Base-by-base conservation (phyloP, 331 rosid genomes). In the Rhamnella rubrinervis region DNA sequence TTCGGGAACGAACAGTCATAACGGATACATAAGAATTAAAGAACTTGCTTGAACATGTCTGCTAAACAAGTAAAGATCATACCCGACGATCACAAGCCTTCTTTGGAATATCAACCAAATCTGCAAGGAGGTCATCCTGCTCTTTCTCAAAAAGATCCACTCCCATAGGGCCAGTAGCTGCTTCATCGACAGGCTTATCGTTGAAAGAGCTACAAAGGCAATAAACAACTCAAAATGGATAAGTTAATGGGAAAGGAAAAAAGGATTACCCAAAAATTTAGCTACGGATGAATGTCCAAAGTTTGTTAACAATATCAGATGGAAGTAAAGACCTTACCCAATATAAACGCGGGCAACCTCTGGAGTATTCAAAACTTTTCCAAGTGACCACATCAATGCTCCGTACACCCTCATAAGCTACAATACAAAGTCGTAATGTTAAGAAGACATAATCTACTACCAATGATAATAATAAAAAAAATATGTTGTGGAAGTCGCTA, bases 381-480 rank as follows among this genome's bases (percentile, higher is more conserved):
- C 97, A 40, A 95, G 71, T 2, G 97, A 95, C 98, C 98, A 95
- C 99, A 95, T 95, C 80, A 95, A 77, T 1, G 97, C 99, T 79
- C 96, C 97, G 77, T 91, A 95, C 17, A 95, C 96, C 77, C 99
- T 89, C 99, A 95, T 95, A 56, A 95, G 88, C 99, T 95, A 56
- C 41, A 75, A 59, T 15, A 21, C 11, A 53, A 31, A 9, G 38
- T 20, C 51, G 58, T 40, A 7, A 57, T 23, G 69, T 18, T 38
- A 4, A 65, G n/a, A 74, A 44, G 47, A 63, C 18, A 64, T 38
- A 59, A 41, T 4, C 3, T 62, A 1, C 0, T 37, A 16, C 17
- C 26, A 21, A 38, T 10, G 65, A 59, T 46, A 9, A 19, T 11
- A 23, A 61, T 66, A 16, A 20, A 15, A 55, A 7, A 16, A 10